Evolutionary conservation across 2,329 filamentous ascomycete species (phyloP), one percentile per base, ranked within the genome.

Genomic region (Cordyceps farinosa): DNA sequence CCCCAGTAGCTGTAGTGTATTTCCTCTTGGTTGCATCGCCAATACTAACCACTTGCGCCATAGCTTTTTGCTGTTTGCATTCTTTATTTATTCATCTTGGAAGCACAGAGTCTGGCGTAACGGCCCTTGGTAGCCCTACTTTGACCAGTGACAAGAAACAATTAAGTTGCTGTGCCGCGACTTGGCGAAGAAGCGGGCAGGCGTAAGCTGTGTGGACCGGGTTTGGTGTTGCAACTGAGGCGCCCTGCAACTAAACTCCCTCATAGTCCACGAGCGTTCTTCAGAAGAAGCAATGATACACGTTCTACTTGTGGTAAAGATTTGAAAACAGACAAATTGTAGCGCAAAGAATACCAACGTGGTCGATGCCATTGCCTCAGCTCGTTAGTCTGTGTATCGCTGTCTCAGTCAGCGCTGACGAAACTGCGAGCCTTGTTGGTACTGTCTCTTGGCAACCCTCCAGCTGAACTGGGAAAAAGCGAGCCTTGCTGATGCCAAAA

Each of bases 51-150:
- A 69, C 73, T 40, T 76, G 78, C n/a, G 75, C 77, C 15, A 5
- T 29, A 11, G 44, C 10, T 11, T 11, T n/a, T 3, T 30, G 11
- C 17, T 13, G 53, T 74, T 58, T 81, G 63, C 52, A 60, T 65
- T 27, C 64, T 10, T 22, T 69, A 65, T 22, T 22, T 22, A 22
- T 22, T 22, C 22, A 87, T 74, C 0, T 73, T 54, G 0, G 78
- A 78, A 51, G 69, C 78, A 84, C 84, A 88, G 53, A 82, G 52
- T 1, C 71, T 66, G 15, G 85, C 84, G 68, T 82, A 87, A 69
- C 83, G 82, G 74, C 88, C 85, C 67, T 89, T 89, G 8, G 87
- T 86, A 10, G 76, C 81, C 59, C 83, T 70, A 70, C 74, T 81
- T 63, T 82, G 72, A 1, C 85, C 84, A 0, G 80, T 87, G 56